A percentile compares a stretch with the other conserved stretches of the same genome.
phyloP scores from a whole-genome alignment of 768 basidiomycete genomes.

The Melanogaster broomeanus region DNA sequence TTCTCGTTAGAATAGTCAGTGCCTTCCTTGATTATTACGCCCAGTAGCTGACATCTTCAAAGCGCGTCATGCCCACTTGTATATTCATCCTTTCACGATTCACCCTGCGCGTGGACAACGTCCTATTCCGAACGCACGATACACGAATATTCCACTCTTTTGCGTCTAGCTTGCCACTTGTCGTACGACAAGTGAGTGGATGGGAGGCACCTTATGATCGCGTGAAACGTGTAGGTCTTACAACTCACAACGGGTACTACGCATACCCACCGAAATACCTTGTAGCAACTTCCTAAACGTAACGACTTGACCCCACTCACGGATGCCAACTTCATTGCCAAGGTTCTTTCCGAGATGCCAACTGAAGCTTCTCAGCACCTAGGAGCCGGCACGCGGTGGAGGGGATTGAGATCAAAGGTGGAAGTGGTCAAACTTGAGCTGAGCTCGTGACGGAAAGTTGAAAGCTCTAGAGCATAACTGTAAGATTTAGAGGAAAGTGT shows the following conservation, averaged over 20 bases:
- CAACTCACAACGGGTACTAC: neutral
- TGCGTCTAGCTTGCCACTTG: constrained; percentile 50
- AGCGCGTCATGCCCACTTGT: constrained; percentile 98
- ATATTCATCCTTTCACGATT: constrained; percentile 90
- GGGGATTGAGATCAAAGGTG: constrained; percentile 67
- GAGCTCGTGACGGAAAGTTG: constrained; percentile 1
- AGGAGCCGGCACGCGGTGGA: constrained; percentile 82
- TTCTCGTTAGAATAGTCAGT: constrained; percentile 87
- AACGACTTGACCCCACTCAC: constrained; percentile 89
- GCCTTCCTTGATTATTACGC: neutral
- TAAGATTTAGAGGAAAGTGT: neutral
- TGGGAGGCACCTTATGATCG: constrained; percentile 90
- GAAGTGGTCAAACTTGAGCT: constrained; percentile 46
- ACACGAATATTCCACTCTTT: constrained; percentile 91
- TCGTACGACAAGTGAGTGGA: constrained; percentile 83
- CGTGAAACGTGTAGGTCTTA: constrained; percentile 65
- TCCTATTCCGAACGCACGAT: constrained; percentile 88
- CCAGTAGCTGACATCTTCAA: neutral
- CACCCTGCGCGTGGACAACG: constrained; percentile 92
- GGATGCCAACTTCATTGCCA: constrained; percentile 80
- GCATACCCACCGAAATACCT: neutral
- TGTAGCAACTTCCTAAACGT: constrained; percentile 64
- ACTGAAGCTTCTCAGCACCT: constrained; percentile 54
- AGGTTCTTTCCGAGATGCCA: constrained; percentile 65
- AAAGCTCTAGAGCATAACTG: neutral